Evolutionary conservation across 192 early-diverging fungal species (phyloP).

Genomic region (Gigaspora rosea): DNA sequence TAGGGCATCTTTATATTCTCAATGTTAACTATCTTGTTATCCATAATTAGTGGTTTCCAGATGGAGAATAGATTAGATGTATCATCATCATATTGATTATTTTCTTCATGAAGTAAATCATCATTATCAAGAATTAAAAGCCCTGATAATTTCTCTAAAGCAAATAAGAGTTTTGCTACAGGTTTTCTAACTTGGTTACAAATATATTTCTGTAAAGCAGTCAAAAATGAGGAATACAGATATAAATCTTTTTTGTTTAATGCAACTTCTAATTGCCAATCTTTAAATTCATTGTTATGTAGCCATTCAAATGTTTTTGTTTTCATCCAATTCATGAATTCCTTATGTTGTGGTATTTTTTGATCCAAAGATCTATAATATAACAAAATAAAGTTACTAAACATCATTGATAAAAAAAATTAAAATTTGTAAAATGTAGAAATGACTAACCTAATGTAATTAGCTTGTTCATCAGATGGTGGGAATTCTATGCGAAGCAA

Average conservation of each 20-base stretch:
- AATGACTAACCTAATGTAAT: constrained; percentile 14
- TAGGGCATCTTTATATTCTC: constrained; percentile 10
- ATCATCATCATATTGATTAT: constrained; percentile 6
- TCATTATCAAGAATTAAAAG: constrained; percentile 2
- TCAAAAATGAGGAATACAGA: constrained; percentile 21
- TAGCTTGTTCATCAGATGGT: not conserved
- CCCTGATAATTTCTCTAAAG: constrained; percentile 28
- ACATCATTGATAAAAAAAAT: not conserved
- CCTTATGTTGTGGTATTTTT: constrained; percentile 5
- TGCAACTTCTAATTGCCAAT: constrained; percentile 30
- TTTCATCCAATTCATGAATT: constrained; percentile 14
- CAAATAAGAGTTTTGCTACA: constrained; percentile 26
- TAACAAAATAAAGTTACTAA: not conserved
- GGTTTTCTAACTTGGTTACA: constrained; percentile 3
- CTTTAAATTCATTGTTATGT: not conserved
- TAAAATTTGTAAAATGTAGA: not conserved
- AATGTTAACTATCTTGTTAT: constrained; percentile 26
- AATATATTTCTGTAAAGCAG: constrained; percentile 21
- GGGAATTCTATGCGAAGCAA: constrained; percentile 30
- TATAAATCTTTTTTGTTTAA: constrained; percentile 19
- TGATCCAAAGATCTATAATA: not conserved
- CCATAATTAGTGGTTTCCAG: not conserved
- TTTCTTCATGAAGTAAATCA: not conserved
- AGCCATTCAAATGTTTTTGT: constrained; percentile 10
- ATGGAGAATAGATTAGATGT: not conserved